Evolutionary conservation across 1,139 yeast genomes (phyloP).

Genomic region (Suhomyces bokatorum): DNA sequence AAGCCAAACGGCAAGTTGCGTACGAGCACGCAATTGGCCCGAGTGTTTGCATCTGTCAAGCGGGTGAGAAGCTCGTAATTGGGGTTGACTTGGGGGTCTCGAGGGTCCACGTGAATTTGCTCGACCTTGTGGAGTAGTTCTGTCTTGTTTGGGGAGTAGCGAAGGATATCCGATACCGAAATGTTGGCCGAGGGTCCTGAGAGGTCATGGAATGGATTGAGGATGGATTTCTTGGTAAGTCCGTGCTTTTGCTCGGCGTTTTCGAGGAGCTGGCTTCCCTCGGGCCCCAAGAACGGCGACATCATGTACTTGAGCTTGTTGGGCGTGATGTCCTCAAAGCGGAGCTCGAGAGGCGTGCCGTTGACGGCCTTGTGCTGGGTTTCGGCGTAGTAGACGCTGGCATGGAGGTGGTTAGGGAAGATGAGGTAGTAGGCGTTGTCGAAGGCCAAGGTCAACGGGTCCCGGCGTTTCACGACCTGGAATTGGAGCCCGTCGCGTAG

Average conservation of each 20-base stretch:
- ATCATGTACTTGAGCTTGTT: constrained; percentile 26
- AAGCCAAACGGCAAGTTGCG: constrained; percentile 44
- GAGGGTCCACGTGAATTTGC: constrained; percentile 5
- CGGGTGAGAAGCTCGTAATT: constrained; percentile 14
- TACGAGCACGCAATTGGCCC: constrained; percentile 33
- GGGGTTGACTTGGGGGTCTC: constrained; percentile 11
- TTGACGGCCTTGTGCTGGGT: constrained; percentile 50
- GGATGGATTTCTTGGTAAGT: constrained; percentile 4
- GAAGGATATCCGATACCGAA: constrained; percentile 17
- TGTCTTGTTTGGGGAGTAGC: constrained; percentile 14
- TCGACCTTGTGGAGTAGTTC: constrained; percentile 10
- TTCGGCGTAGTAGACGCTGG: constrained; percentile 52
- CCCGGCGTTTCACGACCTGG: constrained; percentile 47
- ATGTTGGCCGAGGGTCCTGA: constrained; percentile 4
- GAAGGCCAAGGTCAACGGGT: constrained; percentile 44
- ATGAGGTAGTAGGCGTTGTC: constrained; percentile 53
- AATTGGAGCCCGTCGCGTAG: constrained; percentile 30
- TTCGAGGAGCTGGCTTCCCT: constrained; percentile 5
- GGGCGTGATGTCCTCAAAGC: constrained; percentile 36
- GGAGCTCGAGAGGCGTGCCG: constrained; percentile 48
- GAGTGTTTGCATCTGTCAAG: constrained; percentile 17
- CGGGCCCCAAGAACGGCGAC: constrained; percentile 27
- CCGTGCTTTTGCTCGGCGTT: constrained; percentile 4
- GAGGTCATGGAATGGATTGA: constrained; percentile 11
- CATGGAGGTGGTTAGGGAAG: constrained; percentile 48